A percentile compares a stretch with the other conserved stretches of the same genome.
These are phyloP conservation scores for Funneliformis mosseae DNA, from an alignment of 192 early-diverging fungal genomes.

Conservation along the genomic window DNA sequence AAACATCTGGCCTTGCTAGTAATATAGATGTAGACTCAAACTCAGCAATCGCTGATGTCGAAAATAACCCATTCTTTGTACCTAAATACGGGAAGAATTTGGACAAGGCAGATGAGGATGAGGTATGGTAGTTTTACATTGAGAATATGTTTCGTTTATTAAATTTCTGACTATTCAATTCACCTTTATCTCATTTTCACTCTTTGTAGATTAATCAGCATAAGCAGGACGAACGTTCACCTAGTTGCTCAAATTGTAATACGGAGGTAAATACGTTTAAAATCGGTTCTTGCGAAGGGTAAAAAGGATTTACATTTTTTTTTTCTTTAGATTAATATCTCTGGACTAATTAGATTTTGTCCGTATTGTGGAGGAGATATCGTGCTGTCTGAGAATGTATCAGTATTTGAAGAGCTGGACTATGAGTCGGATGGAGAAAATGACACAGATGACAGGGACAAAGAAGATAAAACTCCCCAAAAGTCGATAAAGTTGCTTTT, in stretches of 20 bases:
- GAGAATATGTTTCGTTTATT: too few species aligned
- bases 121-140: too few species aligned
- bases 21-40: too few species aligned
- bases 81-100: too few species aligned
- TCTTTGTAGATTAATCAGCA: constrained; percentile 21
- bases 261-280: constrained; percentile 15
- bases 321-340: constrained; percentile 19
- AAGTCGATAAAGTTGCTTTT: constrained; percentile 26
- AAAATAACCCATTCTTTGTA: too few species aligned
- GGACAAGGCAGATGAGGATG: too few species aligned
- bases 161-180: too few species aligned
- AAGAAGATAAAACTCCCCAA: neutral
- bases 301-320: constrained; percentile 9
- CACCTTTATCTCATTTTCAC: constrained; percentile 30
- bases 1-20: too few species aligned
- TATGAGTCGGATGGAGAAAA: neutral
- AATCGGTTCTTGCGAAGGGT: neutral
- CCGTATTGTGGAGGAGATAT: neutral
- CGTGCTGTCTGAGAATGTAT: neutral
- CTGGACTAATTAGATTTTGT: neutral
- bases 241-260: neutral
- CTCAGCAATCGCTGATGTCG: too few species aligned
- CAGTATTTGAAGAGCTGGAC: constrained; percentile 15
- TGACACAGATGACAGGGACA: neutral
- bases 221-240: neutral